Evolutionary conservation across 495 filamentous ascomycete species (phyloP), one percentile per base, ranked within the genome.

Genomic region (Talaromyces borbonicus): DNA sequence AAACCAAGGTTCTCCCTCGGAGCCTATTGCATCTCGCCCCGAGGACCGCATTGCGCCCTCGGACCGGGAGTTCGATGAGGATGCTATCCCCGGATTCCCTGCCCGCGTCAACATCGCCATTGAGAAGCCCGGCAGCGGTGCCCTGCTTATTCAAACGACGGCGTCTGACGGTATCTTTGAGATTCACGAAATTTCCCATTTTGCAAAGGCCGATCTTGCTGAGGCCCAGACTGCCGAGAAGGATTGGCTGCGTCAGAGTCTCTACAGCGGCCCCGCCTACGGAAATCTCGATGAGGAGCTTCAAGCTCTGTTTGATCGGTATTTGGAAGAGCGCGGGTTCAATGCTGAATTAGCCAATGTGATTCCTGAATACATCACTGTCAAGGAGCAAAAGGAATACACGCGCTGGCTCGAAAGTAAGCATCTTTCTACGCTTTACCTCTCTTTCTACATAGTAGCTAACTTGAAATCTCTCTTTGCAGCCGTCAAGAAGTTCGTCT

Each of bases 341-440:
- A 86, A 92, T 58, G 82, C 85, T 48, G 77, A 81, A 50, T 74
- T 99, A 56, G 89, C 88, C 46, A 67, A 87, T 51, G 95, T 95
- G 67, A 79, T 94, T 41, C 89, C 89, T 42, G 90, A 97, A 60
- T 99, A 95, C 69, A 90, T 97, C 58, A 87, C 96, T 64, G 80
- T 84, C 67, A 99, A 99, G 81, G 92, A 99, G 78, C 90, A 99
- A 79, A 86, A 80, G 75, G 92, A 99, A 74, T 99, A 99, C 66
- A 61, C 90, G 32, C 69, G 72, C 49, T 99, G 92, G 92, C 71
- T 99, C 61, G 78, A 81, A 54, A 88, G 75, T 80, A 63, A 67
- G 76, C 73, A 16, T 47, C 46, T 9, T n/a, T 26, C 9, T 30
- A 25, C 23, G 8, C 22, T 18, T 2, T 7, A 15, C n/a, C 31